These are phyloP conservation scores for Aspergillus ellipticus DNA, from an alignment of 495 filamentous ascomycete genomes.

Conservation along the genomic window DNA sequence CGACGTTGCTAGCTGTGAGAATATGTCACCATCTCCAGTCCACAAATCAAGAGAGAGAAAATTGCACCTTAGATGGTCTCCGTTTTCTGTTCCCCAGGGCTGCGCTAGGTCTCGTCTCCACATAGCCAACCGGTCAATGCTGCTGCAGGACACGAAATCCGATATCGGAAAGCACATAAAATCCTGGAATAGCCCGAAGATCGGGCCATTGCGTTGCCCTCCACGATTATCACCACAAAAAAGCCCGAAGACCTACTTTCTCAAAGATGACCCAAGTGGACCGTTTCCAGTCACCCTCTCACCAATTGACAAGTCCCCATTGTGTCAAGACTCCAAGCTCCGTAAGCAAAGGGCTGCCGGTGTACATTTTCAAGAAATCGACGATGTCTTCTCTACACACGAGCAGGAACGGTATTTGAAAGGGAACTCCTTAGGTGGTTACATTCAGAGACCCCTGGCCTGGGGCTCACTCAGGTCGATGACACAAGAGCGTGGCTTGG, in stretches of 20 bases:
- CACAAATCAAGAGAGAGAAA: background rate
- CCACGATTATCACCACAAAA: slow-evolving; percentile 5
- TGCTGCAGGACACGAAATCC: background rate
- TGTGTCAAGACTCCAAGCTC: slow-evolving; percentile 2
- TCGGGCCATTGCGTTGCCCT: slow-evolving; percentile 2
- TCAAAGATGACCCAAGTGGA: slow-evolving; percentile 6
- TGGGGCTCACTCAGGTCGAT: background rate
- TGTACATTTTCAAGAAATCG: background rate
- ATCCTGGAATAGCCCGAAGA: background rate
- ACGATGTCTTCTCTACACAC: background rate
- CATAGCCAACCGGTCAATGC: background rate
- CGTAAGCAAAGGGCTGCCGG: background rate
- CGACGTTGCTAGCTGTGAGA: background rate
- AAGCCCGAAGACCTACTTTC: background rate
- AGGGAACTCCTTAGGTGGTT: background rate
- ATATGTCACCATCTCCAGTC: background rate
- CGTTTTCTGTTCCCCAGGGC: background rate
- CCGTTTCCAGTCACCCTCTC: slow-evolving; percentile 16
- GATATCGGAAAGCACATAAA: background rate
- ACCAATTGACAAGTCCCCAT: slow-evolving; percentile 10
- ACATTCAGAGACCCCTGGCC: background rate
- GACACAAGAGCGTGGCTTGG: background rate
- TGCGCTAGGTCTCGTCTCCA: background rate
- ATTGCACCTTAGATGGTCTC: background rate
- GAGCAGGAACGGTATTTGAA: background rate